These are phyloP conservation scores for Mycena venus DNA, from an alignment of 768 basidiomycete species.

Conservation along the genomic window DNA sequence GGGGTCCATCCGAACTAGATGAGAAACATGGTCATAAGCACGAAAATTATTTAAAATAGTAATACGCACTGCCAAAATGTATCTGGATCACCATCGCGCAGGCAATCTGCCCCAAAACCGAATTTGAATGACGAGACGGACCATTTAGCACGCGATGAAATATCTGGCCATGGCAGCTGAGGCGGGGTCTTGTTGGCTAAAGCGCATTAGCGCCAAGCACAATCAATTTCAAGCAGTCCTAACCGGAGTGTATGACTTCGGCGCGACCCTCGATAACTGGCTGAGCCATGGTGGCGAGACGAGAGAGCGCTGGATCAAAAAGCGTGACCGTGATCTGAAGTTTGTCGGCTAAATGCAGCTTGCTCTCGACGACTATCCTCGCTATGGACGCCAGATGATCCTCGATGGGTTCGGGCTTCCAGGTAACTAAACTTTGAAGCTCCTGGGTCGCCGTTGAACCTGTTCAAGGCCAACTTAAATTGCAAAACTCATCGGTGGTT, in stretches of 20 bases:
- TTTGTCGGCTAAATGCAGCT: slow-evolving; percentile 42
- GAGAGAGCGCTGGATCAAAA: neutral
- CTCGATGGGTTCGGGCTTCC: slow-evolving; percentile 88
- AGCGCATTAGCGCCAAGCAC: slow-evolving; percentile 26
- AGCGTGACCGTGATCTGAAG: slow-evolving; percentile 32
- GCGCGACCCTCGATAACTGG: slow-evolving; percentile 40
- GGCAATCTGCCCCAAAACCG: slow-evolving; percentile 94
- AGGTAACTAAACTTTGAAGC: slow-evolving; percentile 60
- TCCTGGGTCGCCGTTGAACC: neutral
- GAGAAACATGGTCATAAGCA: slow-evolving; percentile 1
- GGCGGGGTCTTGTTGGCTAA: slow-evolving; percentile 60
- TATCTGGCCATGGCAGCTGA: slow-evolving; percentile 80
- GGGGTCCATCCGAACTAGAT: slow-evolving; percentile 90
- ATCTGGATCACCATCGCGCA: slow-evolving; percentile 88
- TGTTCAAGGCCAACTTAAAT: slow-evolving; percentile 82
- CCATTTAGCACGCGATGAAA: slow-evolving; percentile 93
- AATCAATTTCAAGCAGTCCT: slow-evolving; percentile 8
- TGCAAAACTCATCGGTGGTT: slow-evolving; percentile 80
- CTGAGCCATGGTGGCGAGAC: slow-evolving; percentile 5
- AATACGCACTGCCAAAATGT: slow-evolving; percentile 97
- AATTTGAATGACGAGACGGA: slow-evolving; percentile 97
- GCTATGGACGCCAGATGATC: slow-evolving; percentile 98
- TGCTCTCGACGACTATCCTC: slow-evolving; percentile 78
- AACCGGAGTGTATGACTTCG: slow-evolving; percentile 56
- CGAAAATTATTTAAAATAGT: neutral